Conservation (phyloP, 2,329 filamentous ascomycete genomes). For the Didymella arachidicola region DNA sequence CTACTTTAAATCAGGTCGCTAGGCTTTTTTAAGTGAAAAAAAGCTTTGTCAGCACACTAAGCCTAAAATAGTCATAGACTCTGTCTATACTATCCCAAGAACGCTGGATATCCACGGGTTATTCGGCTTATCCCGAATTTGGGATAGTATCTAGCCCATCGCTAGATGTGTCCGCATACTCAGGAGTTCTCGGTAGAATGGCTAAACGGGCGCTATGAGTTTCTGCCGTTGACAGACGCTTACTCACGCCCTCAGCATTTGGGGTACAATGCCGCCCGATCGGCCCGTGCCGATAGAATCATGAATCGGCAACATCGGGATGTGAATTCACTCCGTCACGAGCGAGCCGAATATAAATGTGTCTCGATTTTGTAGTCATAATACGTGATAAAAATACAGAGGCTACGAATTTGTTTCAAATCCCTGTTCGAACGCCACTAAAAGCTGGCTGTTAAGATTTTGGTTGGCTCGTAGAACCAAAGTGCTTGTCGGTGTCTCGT, state of each 20-base stretch:
- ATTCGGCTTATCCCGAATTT: too few species aligned
- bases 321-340: neutral
- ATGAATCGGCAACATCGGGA: neutral
- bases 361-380: neutral
- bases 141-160: too few species aligned
- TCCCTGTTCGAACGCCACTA: neutral
- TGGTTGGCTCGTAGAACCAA: too few species aligned
- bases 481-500: too few species aligned
- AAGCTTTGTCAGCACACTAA: too few species aligned
- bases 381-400: neutral
- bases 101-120: too few species aligned
- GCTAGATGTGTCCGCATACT: too few species aligned
- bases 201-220: neutral
- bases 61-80: too few species aligned
- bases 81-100: too few species aligned
- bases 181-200: neutral
- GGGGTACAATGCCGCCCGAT: neutral
- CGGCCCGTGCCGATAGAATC: neutral
- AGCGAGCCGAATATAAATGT: neutral
- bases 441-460: too few species aligned
- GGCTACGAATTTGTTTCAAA: neutral
- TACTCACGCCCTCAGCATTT: neutral
- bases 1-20: too few species aligned
- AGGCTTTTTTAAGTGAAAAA: too few species aligned
- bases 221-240: conserved; percentile 1